Evolutionary conservation across 1,284 basidiomycete genomes (phyloP), one percentile per base, ranked within the genome.

Genomic region (Moesziomyces sp.): DNA sequence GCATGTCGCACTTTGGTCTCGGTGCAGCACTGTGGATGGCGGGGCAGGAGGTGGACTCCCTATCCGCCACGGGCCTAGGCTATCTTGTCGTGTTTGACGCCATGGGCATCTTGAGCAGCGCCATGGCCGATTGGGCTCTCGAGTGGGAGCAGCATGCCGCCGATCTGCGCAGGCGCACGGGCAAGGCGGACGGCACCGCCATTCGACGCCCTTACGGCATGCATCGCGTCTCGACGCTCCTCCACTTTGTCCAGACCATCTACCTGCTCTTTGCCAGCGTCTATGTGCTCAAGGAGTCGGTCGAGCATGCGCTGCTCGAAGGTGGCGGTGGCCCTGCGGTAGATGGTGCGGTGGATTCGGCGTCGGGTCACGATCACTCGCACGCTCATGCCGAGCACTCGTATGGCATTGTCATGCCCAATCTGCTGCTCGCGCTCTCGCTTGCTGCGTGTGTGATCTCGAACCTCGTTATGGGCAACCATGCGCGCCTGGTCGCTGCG

Each of bases 61-160:
- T 97, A 26, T 88, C 92, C 2, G 90, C 92, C 58, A 95, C 94
- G 0, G 96, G 93, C 0, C 85, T 98, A 16, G 96, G 96, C 0
- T 99, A 98, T 83, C 92, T 97, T 88, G 90, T 97, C 30, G 94
- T 98, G 0, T 99, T 98, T 80, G 96, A 99, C 83, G 89, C 93
- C 3, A 69, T 84, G 53, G 80, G 82, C 19, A 66, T 80, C 14
- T 44, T 81, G 4, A 71, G 64, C 58, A 70, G 63, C 49, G 56
- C 74, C 13, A 47, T 71, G 4, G 54, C 68, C 19, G 73, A 75
- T 26, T 75, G 68, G 67, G 60, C 67, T 16, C 43, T 56, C 19
- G 67, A 66, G 28, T 69, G 63, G 66, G 66, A 70, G 45, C 61
- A 69, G 47, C 71, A 74, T 46, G 60, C 64, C 3, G 63, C 52